A percentile compares a stretch with the other conserved stretches of the same genome.
Evolutionary conservation across 495 filamentous ascomycete species (phyloP).

Genomic region (Antarctomyces pellizariae): DNA sequence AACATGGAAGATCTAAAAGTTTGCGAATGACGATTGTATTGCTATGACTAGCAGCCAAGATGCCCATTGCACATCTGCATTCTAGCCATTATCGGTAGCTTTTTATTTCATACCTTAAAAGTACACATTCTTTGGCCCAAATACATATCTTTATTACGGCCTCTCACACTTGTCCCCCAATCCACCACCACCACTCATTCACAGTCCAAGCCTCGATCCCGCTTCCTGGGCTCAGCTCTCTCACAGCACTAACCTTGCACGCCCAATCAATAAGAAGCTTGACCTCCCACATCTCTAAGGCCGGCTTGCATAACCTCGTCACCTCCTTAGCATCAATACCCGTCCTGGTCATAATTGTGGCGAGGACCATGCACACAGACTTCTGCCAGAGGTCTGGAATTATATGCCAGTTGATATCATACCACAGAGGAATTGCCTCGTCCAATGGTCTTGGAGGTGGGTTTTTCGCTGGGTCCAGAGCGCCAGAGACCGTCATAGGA

Average conservation of each 20-base stretch:
- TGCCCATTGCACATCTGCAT: no score
- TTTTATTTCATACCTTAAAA: no score
- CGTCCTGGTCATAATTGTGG: constrained; percentile 34
- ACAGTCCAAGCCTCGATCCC: constrained; percentile 23
- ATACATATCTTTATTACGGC: no score
- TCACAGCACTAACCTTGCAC: constrained; percentile 21
- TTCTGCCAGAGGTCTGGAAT: constrained; percentile 39
- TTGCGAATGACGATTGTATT: no score
- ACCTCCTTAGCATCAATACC: constrained; percentile 29
- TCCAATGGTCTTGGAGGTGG: constrained; percentile 12
- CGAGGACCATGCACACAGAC: constrained; percentile 31
- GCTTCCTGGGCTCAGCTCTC: constrained; percentile 12
- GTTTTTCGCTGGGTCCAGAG: constrained; percentile 13
- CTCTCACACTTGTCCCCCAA: no score
- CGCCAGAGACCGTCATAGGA: constrained; percentile 13
- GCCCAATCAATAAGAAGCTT: constrained; percentile 43
- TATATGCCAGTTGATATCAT: constrained; percentile 45
- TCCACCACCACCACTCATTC: constrained; percentile 51
- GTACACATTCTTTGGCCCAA: no score
- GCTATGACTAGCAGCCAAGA: no score
- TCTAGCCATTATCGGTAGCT: no score
- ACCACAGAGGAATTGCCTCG: constrained; percentile 48
- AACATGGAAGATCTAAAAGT: no score
- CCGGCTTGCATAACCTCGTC: constrained; percentile 29
- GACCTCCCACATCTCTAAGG: constrained; percentile 44